Evolutionary conservation across 139 green algal species (phyloP).

Genomic region (Coelastrella sp.): DNA sequence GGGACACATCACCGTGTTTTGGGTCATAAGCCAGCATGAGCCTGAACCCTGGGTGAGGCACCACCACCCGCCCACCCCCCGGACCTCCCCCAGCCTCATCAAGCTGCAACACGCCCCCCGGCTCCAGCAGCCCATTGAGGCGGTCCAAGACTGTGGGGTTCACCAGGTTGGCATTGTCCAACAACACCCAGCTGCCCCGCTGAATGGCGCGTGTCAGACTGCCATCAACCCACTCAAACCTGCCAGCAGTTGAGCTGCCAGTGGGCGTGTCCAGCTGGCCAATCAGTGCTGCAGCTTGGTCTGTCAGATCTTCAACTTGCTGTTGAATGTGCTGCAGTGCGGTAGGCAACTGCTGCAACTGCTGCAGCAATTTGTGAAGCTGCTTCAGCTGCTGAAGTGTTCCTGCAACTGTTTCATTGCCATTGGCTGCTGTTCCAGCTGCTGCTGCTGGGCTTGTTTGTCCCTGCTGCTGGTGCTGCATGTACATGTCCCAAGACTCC

Average conservation of each 20-base stretch:
- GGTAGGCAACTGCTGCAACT: neutral
- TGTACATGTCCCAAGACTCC: slow-evolving; percentile 46
- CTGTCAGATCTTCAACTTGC: neutral
- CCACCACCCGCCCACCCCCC: slow-evolving; percentile 71
- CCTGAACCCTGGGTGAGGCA: slow-evolving; percentile 92
- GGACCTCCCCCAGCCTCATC: slow-evolving; percentile 83
- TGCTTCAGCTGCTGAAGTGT: slow-evolving; percentile 30
- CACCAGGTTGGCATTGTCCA: slow-evolving; percentile 98
- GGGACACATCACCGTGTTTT: slow-evolving; percentile 91
- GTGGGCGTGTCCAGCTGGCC: slow-evolving; percentile 35
- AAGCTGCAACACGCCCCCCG: slow-evolving; percentile 84
- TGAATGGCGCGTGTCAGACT: slow-evolving; percentile 86
- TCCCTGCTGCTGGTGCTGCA: slow-evolving; percentile 26
- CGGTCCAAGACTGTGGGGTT: slow-evolving; percentile 97
- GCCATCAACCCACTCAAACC: slow-evolving; percentile 99
- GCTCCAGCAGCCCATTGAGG: slow-evolving; percentile 97
- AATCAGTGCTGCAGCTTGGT: neutral
- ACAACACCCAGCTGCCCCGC: slow-evolving; percentile 92
- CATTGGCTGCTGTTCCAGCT: neutral
- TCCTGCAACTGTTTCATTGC: neutral
- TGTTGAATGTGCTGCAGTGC: neutral
- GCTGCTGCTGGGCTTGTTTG: slow-evolving; percentile 29
- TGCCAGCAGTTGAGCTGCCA: slow-evolving; percentile 67
- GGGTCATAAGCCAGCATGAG: slow-evolving; percentile 95
- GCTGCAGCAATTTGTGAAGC: neutral